Evolutionary conservation across 1,284 basidiomycete species (phyloP).

Genomic region (Sanghuangporus sanghuang): DNA sequence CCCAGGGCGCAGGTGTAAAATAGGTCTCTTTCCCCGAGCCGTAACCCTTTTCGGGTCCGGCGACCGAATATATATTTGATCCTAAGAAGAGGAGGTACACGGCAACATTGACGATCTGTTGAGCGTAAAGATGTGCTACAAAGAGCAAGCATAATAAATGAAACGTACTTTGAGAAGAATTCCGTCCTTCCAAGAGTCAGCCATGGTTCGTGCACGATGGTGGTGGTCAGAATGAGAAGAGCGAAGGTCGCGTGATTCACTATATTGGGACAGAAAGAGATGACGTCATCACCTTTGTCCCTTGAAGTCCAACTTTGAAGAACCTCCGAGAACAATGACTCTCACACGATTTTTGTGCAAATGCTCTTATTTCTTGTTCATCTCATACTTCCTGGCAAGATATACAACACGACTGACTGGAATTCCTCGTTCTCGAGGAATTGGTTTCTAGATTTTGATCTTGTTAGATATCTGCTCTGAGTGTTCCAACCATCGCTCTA

Average conservation of each 20-base stretch:
- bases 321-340: too few species aligned
- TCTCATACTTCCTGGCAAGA: too few species aligned
- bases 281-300: background rate
- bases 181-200: constrained; percentile 68
- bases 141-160: background rate
- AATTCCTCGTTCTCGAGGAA: too few species aligned
- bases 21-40: constrained; percentile 76
- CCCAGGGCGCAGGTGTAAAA: constrained; percentile 85
- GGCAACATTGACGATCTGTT: constrained; percentile 70
- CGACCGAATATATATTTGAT: constrained; percentile 82
- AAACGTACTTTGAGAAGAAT: constrained; percentile 68
- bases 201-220: constrained; percentile 33
- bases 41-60: constrained; percentile 66
- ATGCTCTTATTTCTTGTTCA: too few species aligned
- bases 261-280: background rate
- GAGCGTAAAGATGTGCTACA: background rate
- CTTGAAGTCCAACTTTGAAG: too few species aligned
- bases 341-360: too few species aligned
- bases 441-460: too few species aligned
- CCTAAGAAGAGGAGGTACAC: constrained; percentile 79
- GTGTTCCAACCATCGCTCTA: too few species aligned
- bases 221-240: background rate
- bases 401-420: too few species aligned
- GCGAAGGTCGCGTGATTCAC: background rate
- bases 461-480: too few species aligned